Percentiles rank a stretch among this genome's conserved stretches.
Evolutionary conservation across 2,329 filamentous ascomycete genomes (phyloP).

Genomic region (Neofusicoccum sp.): DNA sequence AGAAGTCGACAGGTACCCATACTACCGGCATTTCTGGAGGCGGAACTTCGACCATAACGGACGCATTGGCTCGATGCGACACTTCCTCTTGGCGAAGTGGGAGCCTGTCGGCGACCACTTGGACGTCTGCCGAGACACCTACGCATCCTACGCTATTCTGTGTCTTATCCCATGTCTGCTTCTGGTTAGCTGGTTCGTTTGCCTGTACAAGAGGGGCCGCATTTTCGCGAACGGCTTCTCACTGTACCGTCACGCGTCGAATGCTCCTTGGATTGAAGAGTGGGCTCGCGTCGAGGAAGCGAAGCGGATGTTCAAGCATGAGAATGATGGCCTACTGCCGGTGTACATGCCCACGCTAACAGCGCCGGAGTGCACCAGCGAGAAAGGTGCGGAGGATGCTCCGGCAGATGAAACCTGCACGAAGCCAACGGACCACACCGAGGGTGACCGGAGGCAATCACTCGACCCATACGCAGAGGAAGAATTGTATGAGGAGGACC

Average conservation of each 20-base stretch:
- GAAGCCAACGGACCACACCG: not conserved
- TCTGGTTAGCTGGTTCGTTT: not conserved
- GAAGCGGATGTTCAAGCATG: not conserved
- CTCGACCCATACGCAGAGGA: not conserved
- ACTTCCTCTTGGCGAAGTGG: not conserved
- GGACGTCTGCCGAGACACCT: not conserved
- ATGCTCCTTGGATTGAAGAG: not conserved
- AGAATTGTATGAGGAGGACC: not conserved
- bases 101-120: not conserved
- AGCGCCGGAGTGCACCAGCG: not conserved
- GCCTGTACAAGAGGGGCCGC: not conserved
- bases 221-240: not conserved
- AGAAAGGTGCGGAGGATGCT: not conserved
- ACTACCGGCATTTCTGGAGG: not conserved
- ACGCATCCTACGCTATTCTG: not conserved
- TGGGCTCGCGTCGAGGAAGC: not conserved
- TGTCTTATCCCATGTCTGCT: not conserved
- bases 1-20: not conserved
- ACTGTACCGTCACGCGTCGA: not conserved
- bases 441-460: not conserved
- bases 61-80: not conserved
- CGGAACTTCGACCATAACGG: not conserved
- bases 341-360: not conserved
- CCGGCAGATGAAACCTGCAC: not conserved
- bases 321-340: not conserved